Evolutionary conservation across 345 rosid species (phyloP), one percentile per base, ranked within the genome.

Genomic region (Eucalyptus sp.): DNA sequence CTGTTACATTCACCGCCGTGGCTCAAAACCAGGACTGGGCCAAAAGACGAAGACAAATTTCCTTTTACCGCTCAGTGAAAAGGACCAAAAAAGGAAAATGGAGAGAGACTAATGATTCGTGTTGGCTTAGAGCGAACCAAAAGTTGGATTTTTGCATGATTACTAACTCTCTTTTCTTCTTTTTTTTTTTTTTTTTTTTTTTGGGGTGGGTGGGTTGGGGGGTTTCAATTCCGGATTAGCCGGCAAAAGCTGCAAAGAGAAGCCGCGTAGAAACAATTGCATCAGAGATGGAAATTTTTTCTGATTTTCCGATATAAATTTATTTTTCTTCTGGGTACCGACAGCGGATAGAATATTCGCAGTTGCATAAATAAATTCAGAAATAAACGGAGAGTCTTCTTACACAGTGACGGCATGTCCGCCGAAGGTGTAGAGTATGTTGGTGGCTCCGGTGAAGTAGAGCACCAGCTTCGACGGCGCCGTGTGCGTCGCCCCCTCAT

Each of bases 321-420:
- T 37, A 62, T 37, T 76, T 41, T 76, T 71, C 27, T 37, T 20
- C 5, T 20, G 29, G 81, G 48, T 20, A 76, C 83, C 83, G 27
- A 76, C 83, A 76, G 83, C 44, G 27, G 48, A 37, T 76, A 22
- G 83, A 41, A 76, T 76, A 37, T 76, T 41, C 48, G 41, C 81
- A 33, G 81, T 71, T 33, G 81, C 44, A 16, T 16, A 68, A 10
- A 10, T 76, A 18, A 76, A 76, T 37, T 29, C 15, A 7, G 25
- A 58, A 54, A 29, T 13, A 52, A 13, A 27, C 15, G 44, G 87
- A 41, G 66, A 29, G 16, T 88, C 44, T 87, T 90, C 98, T 94
- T 94, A 98, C 99, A 98, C 99, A 64, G 99, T 98, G 90, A 98
- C 99, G 12, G 99, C 99, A 88, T 98, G 99, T 56, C 99, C 99